Evolutionary conservation across 176 grass and related monocot species (phyloP), one percentile per base, ranked within the genome.

Genomic region (Carex cristatella): DNA sequence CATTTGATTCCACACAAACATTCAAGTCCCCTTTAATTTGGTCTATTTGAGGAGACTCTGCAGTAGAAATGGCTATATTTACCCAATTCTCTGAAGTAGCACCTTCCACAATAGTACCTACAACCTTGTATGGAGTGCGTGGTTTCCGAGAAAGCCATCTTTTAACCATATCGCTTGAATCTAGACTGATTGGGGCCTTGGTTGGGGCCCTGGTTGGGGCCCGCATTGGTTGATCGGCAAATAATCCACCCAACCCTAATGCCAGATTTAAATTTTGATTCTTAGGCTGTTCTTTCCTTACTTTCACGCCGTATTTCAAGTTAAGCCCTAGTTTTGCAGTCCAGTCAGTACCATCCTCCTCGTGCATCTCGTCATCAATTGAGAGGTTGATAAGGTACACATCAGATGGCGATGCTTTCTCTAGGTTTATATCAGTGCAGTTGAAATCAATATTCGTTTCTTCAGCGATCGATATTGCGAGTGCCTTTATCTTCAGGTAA

Each of bases 401-500:
- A 92, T 92, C 90, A 78, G 96, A 87, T 46, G 83, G 86, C 14
- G 87, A 92, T 61, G 93, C 93, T 92, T 91, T 99, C 70, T 75
- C 87, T 78, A 95, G 79, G 80, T 91, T 86, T 81, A 91, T 71
- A 80, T 99, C 96, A 81, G 88, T 86, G 89, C 84, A 95, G 31
- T 92, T 88, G 68, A 94, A 91, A 42, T 85, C 84, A 44, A 90
- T 88, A 63, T 89, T 87, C 9, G 93, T 94, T 89, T 99, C 96
- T 86, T 99, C 96, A 53, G 96, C 96, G 81, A 99, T 86, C 46
- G 91, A 99, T 95, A 99, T 94, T 54, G 96, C 93, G 56, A 99
- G 86, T 7, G 96, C 96, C 87, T 99, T 99, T 88, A 99, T 65
- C 82, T 90, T 94, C 73, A 89, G 86, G 85, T 95, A 99, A 85